Conservation (phyloP, 106 monocot genomes). For the Alisma plantagoaquatica region DNA sequence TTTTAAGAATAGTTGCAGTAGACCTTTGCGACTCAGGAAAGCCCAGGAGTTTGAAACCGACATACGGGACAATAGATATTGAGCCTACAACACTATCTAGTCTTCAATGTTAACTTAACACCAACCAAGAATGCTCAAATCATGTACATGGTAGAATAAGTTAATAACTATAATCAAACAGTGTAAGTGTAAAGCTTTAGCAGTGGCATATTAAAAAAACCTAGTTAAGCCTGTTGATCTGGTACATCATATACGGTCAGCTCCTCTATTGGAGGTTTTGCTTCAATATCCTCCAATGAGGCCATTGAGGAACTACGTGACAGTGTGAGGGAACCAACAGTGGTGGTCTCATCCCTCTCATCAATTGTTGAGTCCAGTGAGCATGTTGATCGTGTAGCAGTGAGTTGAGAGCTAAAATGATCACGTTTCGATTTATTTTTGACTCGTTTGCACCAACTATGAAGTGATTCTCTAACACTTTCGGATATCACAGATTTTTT, state of each 20-base stretch:
- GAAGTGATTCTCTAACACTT: conserved; percentile 69
- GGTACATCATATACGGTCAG: neutral
- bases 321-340: conserved; percentile 40
- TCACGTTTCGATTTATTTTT: conserved; percentile 34
- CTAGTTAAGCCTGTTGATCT: too few species aligned
- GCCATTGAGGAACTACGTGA: conserved; percentile 34
- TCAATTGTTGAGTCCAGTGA: conserved; percentile 38
- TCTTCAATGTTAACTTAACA: too few species aligned
- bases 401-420: conserved; percentile 15
- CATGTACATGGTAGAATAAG: too few species aligned
- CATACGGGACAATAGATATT: too few species aligned
- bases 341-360: conserved; percentile 51
- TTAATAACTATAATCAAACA: too few species aligned
- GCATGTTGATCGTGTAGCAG: conserved; percentile 30
- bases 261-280: neutral
- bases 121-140: too few species aligned
- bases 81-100: too few species aligned
- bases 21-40: too few species aligned
- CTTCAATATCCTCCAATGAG: conserved; percentile 38
- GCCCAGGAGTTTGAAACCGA: too few species aligned
- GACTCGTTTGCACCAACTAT: conserved; percentile 82
- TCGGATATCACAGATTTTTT: conserved; percentile 71
- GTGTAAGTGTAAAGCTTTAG: too few species aligned
- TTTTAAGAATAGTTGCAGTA: too few species aligned
- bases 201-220: too few species aligned